Base-by-base conservation (phyloP, 768 basidiomycete genomes). In the Gloeopeniophorella convolvens region DNA sequence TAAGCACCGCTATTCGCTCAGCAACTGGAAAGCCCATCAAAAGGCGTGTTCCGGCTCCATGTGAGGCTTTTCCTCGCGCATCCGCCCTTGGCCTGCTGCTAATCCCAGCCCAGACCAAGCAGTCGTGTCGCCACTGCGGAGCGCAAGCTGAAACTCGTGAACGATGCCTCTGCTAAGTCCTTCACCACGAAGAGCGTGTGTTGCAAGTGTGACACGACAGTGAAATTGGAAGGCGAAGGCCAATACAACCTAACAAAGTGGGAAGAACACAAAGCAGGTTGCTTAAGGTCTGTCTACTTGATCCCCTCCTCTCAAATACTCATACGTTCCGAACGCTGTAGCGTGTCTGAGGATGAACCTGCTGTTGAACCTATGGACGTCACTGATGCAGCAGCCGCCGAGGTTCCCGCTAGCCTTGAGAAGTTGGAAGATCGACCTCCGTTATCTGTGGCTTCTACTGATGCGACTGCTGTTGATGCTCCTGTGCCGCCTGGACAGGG, bases 241-340 rank as follows among this genome's bases (percentile, higher is more conserved):
- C 79, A 83, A 18, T 86, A 80, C 55, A 76, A 80, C 53, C 62
- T 84, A 41, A 68, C 72, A 12, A 72, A 64, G 42, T 88, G 85
- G 85, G 71, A 75, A 36, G 72, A 72, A 34, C 85, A 88, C 59
- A 86, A 85, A 62, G 51, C 58, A 9, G 62, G 54, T 8, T 85
- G 84, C 64, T 62, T 66, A 42, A 62, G 58, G 72, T 72, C 28
- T 56, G 69, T 66, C 36, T 9, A 27, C 50, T 31, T 5, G 21
- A n/a, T n/a, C 37, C 44, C 26, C 28, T 13, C n/a, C 8, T 24
- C 33, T 5, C 26, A 37, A 23, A 23, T 4, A 15, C 18, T 5
- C 15, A n/a, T 16, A 28, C 4, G 16, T 49, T 4, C 18, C 37
- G 32, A 42, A 5, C 16, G 10, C 4, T 12, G 7, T 40, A n/a